A percentile compares a stretch with the other conserved stretches of the same genome.
Conservation (phyloP, 2,329 filamentous ascomycete genomes). For the Phoma sp. region DNA sequence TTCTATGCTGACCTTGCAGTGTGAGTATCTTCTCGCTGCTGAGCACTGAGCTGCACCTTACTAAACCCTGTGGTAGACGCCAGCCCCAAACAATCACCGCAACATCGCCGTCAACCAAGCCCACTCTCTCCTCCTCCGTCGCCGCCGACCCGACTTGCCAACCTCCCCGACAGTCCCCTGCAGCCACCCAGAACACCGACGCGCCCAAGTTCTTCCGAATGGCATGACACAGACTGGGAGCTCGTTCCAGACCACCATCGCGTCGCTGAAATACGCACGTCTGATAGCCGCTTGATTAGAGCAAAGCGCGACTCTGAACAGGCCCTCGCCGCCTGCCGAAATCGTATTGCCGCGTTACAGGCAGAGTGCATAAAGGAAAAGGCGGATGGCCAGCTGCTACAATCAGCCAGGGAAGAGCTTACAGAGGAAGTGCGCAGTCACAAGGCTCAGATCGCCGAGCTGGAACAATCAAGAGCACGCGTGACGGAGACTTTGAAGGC, state of each 20-base stretch:
- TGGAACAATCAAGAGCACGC: slow-evolving; percentile 37
- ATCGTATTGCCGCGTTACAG: slow-evolving; percentile 44
- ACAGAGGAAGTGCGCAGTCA: slow-evolving; percentile 39
- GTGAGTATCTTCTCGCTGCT: slow-evolving; percentile 23
- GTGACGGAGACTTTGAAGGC: slow-evolving; percentile 33
- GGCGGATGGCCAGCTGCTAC: slow-evolving; percentile 30
- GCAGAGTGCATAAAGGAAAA: slow-evolving; percentile 38
- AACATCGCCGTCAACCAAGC: slow-evolving; percentile 29
- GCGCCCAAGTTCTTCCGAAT: slow-evolving; percentile 30
- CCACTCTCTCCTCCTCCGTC: slow-evolving; percentile 46
- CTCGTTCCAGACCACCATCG: slow-evolving; percentile 8
- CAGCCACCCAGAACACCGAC: slow-evolving; percentile 33
- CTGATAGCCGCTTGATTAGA: slow-evolving; percentile 44
- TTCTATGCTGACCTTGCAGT: slow-evolving; percentile 48
- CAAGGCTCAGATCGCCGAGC: slow-evolving; percentile 36
- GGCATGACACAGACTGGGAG: slow-evolving; percentile 34
- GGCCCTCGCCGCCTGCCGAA: slow-evolving; percentile 45
- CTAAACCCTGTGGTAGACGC: slow-evolving; percentile 31
- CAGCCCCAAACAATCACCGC: slow-evolving; percentile 28
- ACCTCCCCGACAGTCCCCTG: slow-evolving; percentile 21
- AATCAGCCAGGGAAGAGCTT: slow-evolving; percentile 27
- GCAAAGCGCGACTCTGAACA: slow-evolving; percentile 49
- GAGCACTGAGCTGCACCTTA: not conserved
- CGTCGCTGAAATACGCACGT: slow-evolving; percentile 36
- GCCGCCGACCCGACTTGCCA: slow-evolving; percentile 35